Evolutionary conservation across 2,329 filamentous ascomycete genomes (phyloP).

Genomic region (Huntiella savannae): DNA sequence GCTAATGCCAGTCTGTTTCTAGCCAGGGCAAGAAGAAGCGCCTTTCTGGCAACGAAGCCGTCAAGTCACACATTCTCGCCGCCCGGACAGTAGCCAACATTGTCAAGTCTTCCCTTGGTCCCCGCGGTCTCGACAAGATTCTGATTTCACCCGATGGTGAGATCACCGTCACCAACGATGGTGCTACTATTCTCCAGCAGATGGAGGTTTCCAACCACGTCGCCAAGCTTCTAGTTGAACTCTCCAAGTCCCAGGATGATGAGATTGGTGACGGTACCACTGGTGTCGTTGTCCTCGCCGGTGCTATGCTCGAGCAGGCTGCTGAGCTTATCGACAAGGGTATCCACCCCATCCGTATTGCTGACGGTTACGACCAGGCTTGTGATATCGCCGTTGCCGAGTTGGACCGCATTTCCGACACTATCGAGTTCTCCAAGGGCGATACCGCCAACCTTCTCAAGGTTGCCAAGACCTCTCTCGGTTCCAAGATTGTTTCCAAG

Average conservation of each 20-base stretch:
- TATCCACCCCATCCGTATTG: constrained; percentile 96
- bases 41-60: constrained; percentile 87
- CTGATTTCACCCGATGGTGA: constrained; percentile 96
- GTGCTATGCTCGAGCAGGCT: constrained; percentile 86
- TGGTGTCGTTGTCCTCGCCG: constrained; percentile 88
- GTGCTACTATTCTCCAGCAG: constrained; percentile 88
- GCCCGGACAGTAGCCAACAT: constrained; percentile 92
- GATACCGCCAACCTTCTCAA: constrained; percentile 75
- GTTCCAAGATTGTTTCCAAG: constrained; percentile 98
- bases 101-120: constrained; percentile 90
- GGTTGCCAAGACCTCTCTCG: constrained; percentile 86
- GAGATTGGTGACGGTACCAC: constrained; percentile 98
- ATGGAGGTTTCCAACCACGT: constrained; percentile 99
- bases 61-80: constrained; percentile 95
- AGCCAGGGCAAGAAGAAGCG: constrained; percentile 97
- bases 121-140: constrained; percentile 95
- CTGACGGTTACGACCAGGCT: constrained; percentile 92
- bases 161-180: constrained; percentile 98
- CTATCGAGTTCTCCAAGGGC: constrained; percentile 64
- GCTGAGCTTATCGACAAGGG: constrained; percentile 98
- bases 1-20: constrained; percentile 13
- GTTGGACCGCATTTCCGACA: constrained; percentile 82
- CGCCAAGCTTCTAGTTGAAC: constrained; percentile 85
- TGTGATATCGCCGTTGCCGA: constrained; percentile 91
- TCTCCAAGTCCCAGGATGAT: constrained; percentile 96